These are phyloP conservation scores for Metarhizium anisopliae DNA, from an alignment of 2,329 filamentous ascomycete species.

Conservation along the genomic window DNA sequence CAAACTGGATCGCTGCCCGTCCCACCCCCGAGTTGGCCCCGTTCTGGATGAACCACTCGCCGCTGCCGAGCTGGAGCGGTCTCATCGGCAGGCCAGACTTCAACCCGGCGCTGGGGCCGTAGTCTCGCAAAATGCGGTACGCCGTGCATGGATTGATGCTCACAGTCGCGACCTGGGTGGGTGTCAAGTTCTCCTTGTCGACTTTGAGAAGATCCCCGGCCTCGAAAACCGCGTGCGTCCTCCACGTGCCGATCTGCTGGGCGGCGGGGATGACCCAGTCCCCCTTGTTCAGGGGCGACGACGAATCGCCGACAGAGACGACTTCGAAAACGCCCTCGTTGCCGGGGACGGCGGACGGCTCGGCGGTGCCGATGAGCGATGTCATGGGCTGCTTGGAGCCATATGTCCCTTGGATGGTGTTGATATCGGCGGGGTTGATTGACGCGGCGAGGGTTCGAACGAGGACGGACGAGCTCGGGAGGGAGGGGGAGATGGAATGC, in stretches of 20 bases:
- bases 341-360: conserved; percentile 69
- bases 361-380: conserved; percentile 63
- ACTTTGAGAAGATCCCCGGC: conserved; percentile 55
- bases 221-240: conserved; percentile 73
- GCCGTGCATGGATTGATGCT: conserved; percentile 91
- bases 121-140: conserved; percentile 85
- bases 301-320: conserved; percentile 54
- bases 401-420: conserved; percentile 95
- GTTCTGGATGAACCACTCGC: conserved; percentile 95
- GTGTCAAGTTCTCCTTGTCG: conserved; percentile 59
- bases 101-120: conserved; percentile 41
- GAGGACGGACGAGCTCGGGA: conserved; percentile 57
- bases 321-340: conserved; percentile 95
- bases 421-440: conserved; percentile 96
- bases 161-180: conserved; percentile 77
- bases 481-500: conserved; percentile 67
- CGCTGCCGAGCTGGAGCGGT: conserved; percentile 35
- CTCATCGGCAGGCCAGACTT: conserved; percentile 36
- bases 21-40: conserved; percentile 93
- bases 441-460: conserved; percentile 83
- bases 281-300: conserved; percentile 51
- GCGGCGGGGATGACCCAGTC: conserved; percentile 90
- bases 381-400: conserved; percentile 75
- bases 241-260: conserved; percentile 86
- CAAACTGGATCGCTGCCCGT: conserved; percentile 83